These are phyloP conservation scores for Xylaria sp. DNA, from an alignment of 2,329 filamentous ascomycete genomes.

Conservation along the genomic window DNA sequence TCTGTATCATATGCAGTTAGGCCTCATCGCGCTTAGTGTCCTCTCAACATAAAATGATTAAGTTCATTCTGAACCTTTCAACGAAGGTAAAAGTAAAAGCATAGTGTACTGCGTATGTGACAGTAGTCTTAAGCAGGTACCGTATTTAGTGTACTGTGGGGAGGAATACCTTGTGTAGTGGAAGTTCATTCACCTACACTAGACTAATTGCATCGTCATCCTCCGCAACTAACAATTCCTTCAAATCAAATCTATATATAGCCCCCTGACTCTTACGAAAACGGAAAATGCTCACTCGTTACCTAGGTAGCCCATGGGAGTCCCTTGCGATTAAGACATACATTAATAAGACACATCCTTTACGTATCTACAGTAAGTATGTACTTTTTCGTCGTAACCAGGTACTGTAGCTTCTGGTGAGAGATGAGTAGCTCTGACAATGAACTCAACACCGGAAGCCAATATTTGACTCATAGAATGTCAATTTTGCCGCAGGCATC, in stretches of 20 bases:
- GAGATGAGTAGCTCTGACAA: not conserved
- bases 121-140: not conserved
- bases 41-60: not conserved
- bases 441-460: not conserved
- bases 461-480: slow-evolving; percentile 9
- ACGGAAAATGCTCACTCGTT: slow-evolving; percentile 23
- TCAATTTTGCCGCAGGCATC: slow-evolving; percentile 3
- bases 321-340: not conserved
- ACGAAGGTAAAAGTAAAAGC: too few species aligned
- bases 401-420: not conserved
- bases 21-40: not conserved
- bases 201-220: slow-evolving; percentile 24
- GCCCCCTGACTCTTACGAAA: slow-evolving; percentile 10
- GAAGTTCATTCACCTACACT: not conserved
- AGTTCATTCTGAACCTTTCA: not conserved
- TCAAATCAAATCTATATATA: slow-evolving; percentile 37
- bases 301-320: slow-evolving; percentile 6
- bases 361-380: not conserved
- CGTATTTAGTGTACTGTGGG: slow-evolving; percentile 11
- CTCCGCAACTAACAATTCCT: slow-evolving; percentile 24
- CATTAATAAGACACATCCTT: not conserved
- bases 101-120: too few species aligned
- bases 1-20: not conserved
- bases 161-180: slow-evolving; percentile 2
- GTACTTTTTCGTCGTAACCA: not conserved